phyloP scores from a whole-genome alignment of 2,329 filamentous ascomycete species.

The Alternaria incomplexa region DNA sequence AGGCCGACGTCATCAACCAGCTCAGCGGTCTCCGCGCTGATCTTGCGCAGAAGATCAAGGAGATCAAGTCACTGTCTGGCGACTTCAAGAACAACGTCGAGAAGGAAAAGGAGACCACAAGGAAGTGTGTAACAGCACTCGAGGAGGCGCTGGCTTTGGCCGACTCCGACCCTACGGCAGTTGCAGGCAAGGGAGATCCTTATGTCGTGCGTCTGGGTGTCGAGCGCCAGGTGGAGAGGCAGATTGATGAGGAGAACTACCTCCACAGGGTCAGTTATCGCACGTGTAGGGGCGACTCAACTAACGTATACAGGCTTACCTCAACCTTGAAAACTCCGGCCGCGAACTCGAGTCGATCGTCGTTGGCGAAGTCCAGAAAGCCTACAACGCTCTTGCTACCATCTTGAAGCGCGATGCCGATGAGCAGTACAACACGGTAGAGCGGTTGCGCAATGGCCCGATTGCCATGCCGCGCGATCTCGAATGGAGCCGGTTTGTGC shows the following conservation, averaged over 20 bases:
- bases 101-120: slow-evolving; percentile 88
- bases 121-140: slow-evolving; percentile 78
- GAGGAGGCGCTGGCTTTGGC: slow-evolving; percentile 81
- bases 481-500: slow-evolving; percentile 87
- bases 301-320: slow-evolving; percentile 70
- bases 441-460: slow-evolving; percentile 82
- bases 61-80: slow-evolving; percentile 90
- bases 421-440: slow-evolving; percentile 75
- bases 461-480: slow-evolving; percentile 92
- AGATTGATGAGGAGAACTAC: slow-evolving; percentile 97
- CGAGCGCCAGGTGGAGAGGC: slow-evolving; percentile 87
- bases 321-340: slow-evolving; percentile 93
- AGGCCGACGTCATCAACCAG: slow-evolving; percentile 88
- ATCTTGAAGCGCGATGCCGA: slow-evolving; percentile 93
- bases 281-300: slow-evolving; percentile 7
- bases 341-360: slow-evolving; percentile 96
- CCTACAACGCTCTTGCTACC: slow-evolving; percentile 90
- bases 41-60: slow-evolving; percentile 94
- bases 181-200: slow-evolving; percentile 87
- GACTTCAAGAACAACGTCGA: slow-evolving; percentile 98
- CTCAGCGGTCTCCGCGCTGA: slow-evolving; percentile 86
- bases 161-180: slow-evolving; percentile 76
- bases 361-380: slow-evolving; percentile 96
- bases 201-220: slow-evolving; percentile 86
- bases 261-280: slow-evolving; percentile 74